These are phyloP conservation scores for Glycine soja DNA, from an alignment of 306 rosid genomes.

Conservation along the genomic window DNA sequence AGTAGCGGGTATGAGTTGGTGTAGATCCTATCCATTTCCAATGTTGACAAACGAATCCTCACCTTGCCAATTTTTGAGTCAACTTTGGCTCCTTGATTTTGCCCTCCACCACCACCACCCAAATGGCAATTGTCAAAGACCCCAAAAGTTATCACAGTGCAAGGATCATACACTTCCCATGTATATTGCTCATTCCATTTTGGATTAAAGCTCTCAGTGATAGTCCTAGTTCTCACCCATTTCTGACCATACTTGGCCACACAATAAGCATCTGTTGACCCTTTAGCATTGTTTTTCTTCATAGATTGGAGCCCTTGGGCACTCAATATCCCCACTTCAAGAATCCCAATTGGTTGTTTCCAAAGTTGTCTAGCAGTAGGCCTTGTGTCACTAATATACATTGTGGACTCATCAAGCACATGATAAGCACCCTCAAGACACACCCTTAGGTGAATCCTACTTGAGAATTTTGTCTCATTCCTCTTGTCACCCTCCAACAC, in stretches of 20 bases:
- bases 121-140: constrained; percentile 83
- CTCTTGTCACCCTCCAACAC: constrained; percentile 74
- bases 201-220: constrained; percentile 59
- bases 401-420: constrained; percentile 81
- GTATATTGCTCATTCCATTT: constrained; percentile 59
- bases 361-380: constrained; percentile 83
- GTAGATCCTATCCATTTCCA: constrained; percentile 86
- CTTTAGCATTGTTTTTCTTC: constrained; percentile 68
- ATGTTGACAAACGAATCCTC: constrained; percentile 79
- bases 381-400: constrained; percentile 83
- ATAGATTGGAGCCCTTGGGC: constrained; percentile 81
- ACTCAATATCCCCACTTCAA: constrained; percentile 86
- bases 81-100: constrained; percentile 41
- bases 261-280: constrained; percentile 76
- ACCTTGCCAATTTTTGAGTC: constrained; percentile 82
- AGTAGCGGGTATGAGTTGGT: constrained; percentile 78
- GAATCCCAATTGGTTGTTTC: constrained; percentile 88
- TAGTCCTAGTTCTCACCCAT: constrained; percentile 87
- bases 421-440: constrained; percentile 92
- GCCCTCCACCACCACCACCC: constrained; percentile 50
- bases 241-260: constrained; percentile 85
- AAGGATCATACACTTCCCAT: constrained; percentile 57
- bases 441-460: constrained; percentile 56
- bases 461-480: constrained; percentile 72
- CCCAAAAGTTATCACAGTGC: constrained; percentile 58